phyloP scores from a whole-genome alignment of 2,329 filamentous ascomycete genomes.

The Aspergillus sp. region DNA sequence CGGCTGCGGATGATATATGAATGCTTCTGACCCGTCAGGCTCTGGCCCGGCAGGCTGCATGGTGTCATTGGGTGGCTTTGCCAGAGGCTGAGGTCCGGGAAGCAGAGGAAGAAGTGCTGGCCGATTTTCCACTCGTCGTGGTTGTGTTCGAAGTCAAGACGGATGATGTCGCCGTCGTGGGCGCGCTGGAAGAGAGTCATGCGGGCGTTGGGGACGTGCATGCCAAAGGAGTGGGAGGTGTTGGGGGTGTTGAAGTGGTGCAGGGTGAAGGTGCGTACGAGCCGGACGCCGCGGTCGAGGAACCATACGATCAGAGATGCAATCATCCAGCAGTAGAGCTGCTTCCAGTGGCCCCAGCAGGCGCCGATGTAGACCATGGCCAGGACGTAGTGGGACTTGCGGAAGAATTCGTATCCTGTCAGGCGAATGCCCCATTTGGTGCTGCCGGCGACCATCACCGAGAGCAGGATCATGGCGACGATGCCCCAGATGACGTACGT shows the following conservation, averaged over 20 bases:
- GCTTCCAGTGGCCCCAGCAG: conserved; percentile 72
- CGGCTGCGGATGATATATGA: conserved; percentile 53
- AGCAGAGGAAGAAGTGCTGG: conserved; percentile 71
- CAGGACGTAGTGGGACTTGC: conserved; percentile 70
- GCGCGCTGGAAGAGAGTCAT: conserved; percentile 56
- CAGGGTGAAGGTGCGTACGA: conserved; percentile 59
- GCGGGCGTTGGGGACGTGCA: conserved; percentile 54
- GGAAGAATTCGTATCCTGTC: conserved; percentile 76
- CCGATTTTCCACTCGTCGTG: conserved; percentile 65
- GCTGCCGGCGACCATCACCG: conserved; percentile 62
- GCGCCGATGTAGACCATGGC: conserved; percentile 74
- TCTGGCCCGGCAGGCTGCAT: conserved; percentile 51
- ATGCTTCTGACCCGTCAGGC: conserved; percentile 18
- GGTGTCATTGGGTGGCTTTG: conserved; percentile 73
- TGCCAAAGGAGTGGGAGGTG: conserved; percentile 46
- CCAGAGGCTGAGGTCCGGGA: conserved; percentile 66
- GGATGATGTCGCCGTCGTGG: conserved; percentile 61
- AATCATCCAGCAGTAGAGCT: conserved; percentile 68
- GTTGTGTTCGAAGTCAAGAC: conserved; percentile 64
- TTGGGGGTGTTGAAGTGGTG: conserved; percentile 52
- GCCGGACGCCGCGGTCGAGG: conserved; percentile 61
- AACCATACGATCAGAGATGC: conserved; percentile 65
- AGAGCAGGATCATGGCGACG: conserved; percentile 65
- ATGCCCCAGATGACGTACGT: conserved; percentile 72
- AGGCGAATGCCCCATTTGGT: conserved; percentile 59